Evolutionary conservation across 192 early-diverging fungal species (phyloP).

Genomic region (Rhizophagus clarus): DNA sequence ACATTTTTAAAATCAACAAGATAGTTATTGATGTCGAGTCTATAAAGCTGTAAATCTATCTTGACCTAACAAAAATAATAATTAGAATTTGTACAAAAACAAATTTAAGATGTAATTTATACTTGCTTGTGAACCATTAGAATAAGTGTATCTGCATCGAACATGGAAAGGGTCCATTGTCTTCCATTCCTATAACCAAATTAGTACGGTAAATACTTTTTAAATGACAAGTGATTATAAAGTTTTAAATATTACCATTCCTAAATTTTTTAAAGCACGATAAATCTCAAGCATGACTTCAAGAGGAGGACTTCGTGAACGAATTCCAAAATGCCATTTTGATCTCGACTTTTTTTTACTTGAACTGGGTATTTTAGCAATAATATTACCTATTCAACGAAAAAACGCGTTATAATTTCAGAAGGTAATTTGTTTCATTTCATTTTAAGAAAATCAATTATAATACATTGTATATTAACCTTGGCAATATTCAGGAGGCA

Average conservation of each 20-base stretch:
- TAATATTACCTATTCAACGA: not conserved
- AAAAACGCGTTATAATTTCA: not conserved
- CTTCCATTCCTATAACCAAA: slow-evolving; percentile 74
- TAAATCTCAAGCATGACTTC: slow-evolving; percentile 99
- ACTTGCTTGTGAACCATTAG: slow-evolving; percentile 24
- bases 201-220: not conserved
- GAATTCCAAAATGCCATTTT: slow-evolving; percentile 99
- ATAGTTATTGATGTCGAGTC: slow-evolving; percentile 88
- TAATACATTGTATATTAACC: slow-evolving; percentile 14
- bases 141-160: slow-evolving; percentile 67
- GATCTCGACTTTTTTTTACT: slow-evolving; percentile 54
- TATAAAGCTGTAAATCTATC: slow-evolving; percentile 94
- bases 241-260: slow-evolving; percentile 60
- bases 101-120: not conserved
- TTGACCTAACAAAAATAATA: slow-evolving; percentile 63
- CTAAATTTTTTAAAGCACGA: slow-evolving; percentile 83
- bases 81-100: slow-evolving; percentile 29
- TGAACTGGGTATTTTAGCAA: slow-evolving; percentile 20
- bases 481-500: slow-evolving; percentile 46
- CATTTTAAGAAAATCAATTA: not conserved
- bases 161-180: slow-evolving; percentile 87
- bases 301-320: slow-evolving; percentile 83
- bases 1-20: slow-evolving; percentile 96
- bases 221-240: not conserved
- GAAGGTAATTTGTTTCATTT: not conserved